Conservation (phyloP, 768 basidiomycete species). For the Tylopilus balloui region DNA sequence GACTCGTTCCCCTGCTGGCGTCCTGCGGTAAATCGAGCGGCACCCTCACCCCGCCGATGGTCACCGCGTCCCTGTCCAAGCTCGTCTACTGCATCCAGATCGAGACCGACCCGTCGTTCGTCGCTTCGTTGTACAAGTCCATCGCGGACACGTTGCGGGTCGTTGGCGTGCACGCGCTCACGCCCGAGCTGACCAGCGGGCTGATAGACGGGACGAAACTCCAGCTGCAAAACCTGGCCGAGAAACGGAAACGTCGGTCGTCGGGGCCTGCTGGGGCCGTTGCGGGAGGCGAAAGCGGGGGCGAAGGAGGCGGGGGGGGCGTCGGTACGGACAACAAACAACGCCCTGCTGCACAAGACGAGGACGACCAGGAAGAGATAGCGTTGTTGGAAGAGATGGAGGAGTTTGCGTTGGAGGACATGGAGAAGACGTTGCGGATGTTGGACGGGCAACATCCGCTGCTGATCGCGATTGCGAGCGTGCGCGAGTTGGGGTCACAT, state of each 20-base stretch:
- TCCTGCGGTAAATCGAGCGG: conserved; percentile 61
- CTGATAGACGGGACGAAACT: conserved; percentile 67
- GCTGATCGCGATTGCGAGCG: conserved; percentile 65
- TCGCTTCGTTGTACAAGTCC: conserved; percentile 71
- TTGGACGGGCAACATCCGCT: conserved; percentile 62
- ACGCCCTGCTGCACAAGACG: conserved; percentile 9
- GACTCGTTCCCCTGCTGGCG: conserved; percentile 69
- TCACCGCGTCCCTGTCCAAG: conserved; percentile 61
- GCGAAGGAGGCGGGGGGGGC: neutral
- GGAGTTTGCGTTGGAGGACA: conserved; percentile 77
- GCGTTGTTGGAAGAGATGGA: conserved; percentile 77
- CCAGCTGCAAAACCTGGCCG: conserved; percentile 66
- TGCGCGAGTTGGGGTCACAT: conserved; percentile 62
- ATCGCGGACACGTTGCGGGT: conserved; percentile 59
- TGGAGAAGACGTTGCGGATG: conserved; percentile 55
- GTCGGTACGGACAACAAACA: neutral
- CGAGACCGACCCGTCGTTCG: conserved; percentile 75
- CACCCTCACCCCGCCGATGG: conserved; percentile 64
- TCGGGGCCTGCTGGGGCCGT: conserved; percentile 19
- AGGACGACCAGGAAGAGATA: conserved; percentile 64
- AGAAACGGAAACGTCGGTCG: conserved; percentile 57
- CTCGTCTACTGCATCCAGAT: conserved; percentile 56
- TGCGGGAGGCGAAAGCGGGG: conserved; percentile 10
- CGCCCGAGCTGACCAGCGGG: conserved; percentile 48
- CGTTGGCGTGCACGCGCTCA: conserved; percentile 51